Evolutionary conservation across 257 asterid genomes (phyloP).

Genomic region (Solanum tacnaense): DNA sequence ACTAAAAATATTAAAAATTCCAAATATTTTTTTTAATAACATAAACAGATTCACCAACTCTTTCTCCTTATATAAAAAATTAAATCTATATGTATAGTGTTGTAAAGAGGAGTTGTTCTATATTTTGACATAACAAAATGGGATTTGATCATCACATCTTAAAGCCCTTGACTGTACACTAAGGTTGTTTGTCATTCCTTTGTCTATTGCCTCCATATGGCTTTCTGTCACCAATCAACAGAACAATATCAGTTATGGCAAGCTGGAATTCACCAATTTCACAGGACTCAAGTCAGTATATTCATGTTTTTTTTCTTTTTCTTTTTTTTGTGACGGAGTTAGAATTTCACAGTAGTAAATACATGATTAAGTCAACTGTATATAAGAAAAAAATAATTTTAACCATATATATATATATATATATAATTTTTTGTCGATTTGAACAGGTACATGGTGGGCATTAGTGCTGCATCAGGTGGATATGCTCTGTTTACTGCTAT

Average conservation of each 20-base stretch:
- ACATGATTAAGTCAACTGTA: rapidly evolving
- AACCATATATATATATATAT: too few species aligned
- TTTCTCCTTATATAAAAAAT: not conserved
- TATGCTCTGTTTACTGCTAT: conserved; percentile 67
- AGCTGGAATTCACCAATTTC: conserved; percentile 44
- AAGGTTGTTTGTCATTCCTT: conserved; percentile 54
- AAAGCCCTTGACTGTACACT: conserved; percentile 49
- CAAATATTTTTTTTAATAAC: not conserved
- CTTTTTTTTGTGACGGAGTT: not conserved
- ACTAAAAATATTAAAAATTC: not conserved
- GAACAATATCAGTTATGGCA: conserved; percentile 46
- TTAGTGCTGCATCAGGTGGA: conserved; percentile 52
- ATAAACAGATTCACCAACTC: not conserved
- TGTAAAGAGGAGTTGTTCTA: not conserved
- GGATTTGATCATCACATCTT: conserved; percentile 30
- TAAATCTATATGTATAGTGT: not conserved
- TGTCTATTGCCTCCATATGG: conserved; percentile 67
- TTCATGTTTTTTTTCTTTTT: not conserved
- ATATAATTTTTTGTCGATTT: too few species aligned
- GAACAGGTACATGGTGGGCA: conserved; percentile 66
- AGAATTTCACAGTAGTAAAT: too few species aligned
- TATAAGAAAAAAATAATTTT: too few species aligned
- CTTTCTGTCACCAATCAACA: conserved; percentile 37
- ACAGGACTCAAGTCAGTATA: conserved; percentile 52
- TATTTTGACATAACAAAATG: conserved; percentile 12